Base-by-base conservation (phyloP, 139 green algal species). In the Chlorella sp. region DNA sequence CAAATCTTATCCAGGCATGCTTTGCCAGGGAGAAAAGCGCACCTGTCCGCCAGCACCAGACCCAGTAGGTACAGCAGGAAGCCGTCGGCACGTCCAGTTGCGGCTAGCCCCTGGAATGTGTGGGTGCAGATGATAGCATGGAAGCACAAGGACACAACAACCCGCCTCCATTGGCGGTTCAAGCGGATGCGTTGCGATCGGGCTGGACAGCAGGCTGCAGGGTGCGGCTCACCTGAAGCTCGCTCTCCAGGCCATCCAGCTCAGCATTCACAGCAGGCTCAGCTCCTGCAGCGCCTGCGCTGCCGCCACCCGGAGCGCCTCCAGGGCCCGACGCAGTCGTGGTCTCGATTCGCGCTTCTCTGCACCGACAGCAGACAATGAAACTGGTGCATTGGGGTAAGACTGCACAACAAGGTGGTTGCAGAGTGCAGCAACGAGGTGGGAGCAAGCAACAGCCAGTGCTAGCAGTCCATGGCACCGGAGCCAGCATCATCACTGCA, bases 11-110 rank as follows among this genome's bases (percentile, higher is more conserved):
- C n/a, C n/a, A n/a, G n/a, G n/a, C n/a, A n/a, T n/a, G n/a, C n/a
- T n/a, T n/a, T n/a, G n/a, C n/a, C n/a, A n/a, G n/a, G n/a, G n/a
- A n/a, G n/a, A n/a, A n/a, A n/a, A n/a, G n/a, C 87, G 7, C 68
- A 91, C 86, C 82, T 90, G 74, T 97, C 93, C 13, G 88, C 71
- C 36, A 94, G 88, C 36, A 98, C 91, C n/a, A 97, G 32, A 16
- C 95, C 95, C 56, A 92, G 83, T 32, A 98, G 89, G 88, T 96
- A 98, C 7, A 91, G 57, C 23, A 90, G 76, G 85, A 96, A 97
- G 5, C 87, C 84, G 73, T 97, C 92, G 23, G 90, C 81, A 62
- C 36, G 28, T 34, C 84, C 78, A 60, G 75, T 57, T n/a, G 51
- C 57, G 28, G 21, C 32, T 26, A 51, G 71, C 67, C 23, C 60